Base-by-base conservation (phyloP, 2,329 filamentous ascomycete genomes). In the Ophiostoma fasciatum region DNA sequence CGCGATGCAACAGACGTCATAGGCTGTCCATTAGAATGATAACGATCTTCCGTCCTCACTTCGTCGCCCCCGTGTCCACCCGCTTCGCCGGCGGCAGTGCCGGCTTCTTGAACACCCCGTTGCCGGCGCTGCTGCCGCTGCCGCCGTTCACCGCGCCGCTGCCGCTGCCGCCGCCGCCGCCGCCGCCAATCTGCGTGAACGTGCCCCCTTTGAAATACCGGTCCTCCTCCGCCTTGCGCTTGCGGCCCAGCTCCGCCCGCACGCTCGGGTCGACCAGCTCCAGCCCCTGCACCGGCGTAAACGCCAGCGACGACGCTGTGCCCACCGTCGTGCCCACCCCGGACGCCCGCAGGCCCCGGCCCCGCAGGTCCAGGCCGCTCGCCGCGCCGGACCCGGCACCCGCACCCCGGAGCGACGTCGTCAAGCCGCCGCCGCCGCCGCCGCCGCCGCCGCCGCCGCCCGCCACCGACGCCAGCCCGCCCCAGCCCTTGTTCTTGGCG, bases 171-270 rank as follows among this genome's bases (percentile, higher is more conserved):
- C 59, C 55, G 21, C 72, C 72, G 18, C 51, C 51, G 10, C 51
- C 55, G 12, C 62, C 61, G 9, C 75, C 75, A 38, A 93, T 71
- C 55, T 94, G 87, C 8, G 90, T 94, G 52, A 98, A 98, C 0
- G 83, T 87, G n/a, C 90, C 90, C 31, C 84, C 82, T 58, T 90
- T 93, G 64, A 98, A 98, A 79, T 85, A 98, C 26, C 84, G 68
- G 53, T 96, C 88, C 53, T 94, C 84, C 45, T 96, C 90, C 1
- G 84, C 87, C 55, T 94, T 92, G 44, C 85, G 68, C 64, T 96
- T 96, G 48, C 84, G 71, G 52, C 71, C 85, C 54, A 93, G 70
- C 61, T 94, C 85, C 7, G 83, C 82, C 47, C 85, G 77, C 39
- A 82, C 74, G 63, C 90, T 94, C 17, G 90, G 90, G 54, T 96